These are phyloP conservation scores for Crepidotus variabilis DNA, from an alignment of 768 basidiomycete species.

Conservation along the genomic window DNA sequence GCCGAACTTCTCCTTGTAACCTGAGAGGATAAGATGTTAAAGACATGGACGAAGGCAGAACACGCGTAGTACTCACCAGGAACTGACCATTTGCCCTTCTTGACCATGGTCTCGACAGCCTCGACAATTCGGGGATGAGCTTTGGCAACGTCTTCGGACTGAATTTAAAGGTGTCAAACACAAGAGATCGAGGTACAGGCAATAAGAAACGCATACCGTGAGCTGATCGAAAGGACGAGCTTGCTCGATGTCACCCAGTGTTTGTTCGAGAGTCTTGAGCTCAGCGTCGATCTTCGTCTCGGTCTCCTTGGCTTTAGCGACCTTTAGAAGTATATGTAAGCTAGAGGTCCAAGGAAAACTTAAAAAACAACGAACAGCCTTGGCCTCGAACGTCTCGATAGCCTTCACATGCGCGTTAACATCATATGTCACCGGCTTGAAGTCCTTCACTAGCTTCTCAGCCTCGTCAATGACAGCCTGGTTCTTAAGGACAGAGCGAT, in stretches of 20 bases:
- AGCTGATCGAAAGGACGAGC: constrained; percentile 97
- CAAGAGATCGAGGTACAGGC: not conserved
- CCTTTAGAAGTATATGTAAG: constrained; percentile 37
- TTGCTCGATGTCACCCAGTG: constrained; percentile 95
- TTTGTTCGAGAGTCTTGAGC: constrained; percentile 86
- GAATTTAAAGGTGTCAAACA: constrained; percentile 2
- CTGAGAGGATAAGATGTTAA: constrained; percentile 28
- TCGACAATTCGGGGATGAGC: constrained; percentile 92
- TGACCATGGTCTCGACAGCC: constrained; percentile 90
- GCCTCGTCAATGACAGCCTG: constrained; percentile 87
- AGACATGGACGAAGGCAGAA: not conserved
- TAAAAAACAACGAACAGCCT: constrained; percentile 62
- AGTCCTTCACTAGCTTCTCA: constrained; percentile 82
- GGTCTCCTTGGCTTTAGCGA: constrained; percentile 86
- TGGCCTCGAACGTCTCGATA: constrained; percentile 94
- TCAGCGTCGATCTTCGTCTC: constrained; percentile 87
- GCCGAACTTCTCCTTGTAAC: constrained; percentile 96
- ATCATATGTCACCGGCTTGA: constrained; percentile 96
- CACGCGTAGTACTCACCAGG: constrained; percentile 55
- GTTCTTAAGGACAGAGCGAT: constrained; percentile 91
- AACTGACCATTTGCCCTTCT: constrained; percentile 98
- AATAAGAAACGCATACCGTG: constrained; percentile 60
- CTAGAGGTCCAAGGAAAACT: not conserved
- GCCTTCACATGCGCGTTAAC: constrained; percentile 86
- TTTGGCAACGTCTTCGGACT: constrained; percentile 87